Percentiles rank a stretch among this genome's conserved stretches.
Conservation (phyloP, 1,284 basidiomycete species). For the Apiotrichum sp. region DNA sequence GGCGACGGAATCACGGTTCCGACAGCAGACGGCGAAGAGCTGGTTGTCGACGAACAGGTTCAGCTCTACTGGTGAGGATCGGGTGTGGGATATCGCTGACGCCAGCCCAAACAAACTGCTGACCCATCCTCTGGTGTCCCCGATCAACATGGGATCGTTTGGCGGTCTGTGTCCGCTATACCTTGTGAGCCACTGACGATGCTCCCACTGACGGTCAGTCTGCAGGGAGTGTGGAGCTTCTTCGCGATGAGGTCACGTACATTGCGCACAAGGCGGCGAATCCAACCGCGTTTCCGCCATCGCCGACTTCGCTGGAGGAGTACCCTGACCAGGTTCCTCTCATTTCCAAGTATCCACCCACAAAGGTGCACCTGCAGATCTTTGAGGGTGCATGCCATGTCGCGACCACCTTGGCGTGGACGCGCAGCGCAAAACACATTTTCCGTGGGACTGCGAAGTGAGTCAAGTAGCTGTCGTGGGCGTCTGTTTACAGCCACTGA, state of each 20-base stretch:
- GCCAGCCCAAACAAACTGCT: conserved; percentile 49
- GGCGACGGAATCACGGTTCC: conserved; percentile 37
- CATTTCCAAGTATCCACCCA: conserved; percentile 47
- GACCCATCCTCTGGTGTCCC: conserved; percentile 50
- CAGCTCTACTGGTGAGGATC: conserved; percentile 49
- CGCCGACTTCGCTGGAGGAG: conserved; percentile 38
- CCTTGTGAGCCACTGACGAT: conserved; percentile 36
- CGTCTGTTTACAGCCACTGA: not conserved
- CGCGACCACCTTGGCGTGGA: conserved; percentile 45
- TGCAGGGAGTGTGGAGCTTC: conserved; percentile 49
- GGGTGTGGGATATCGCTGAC: not conserved
- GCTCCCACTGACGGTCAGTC: conserved; percentile 20
- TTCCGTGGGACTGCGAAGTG: conserved; percentile 44
- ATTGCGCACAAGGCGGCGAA: conserved; percentile 51
- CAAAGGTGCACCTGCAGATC: conserved; percentile 50
- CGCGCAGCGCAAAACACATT: conserved; percentile 43
- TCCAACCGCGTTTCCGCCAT: conserved; percentile 45
- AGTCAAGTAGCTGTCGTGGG: conserved; percentile 7
- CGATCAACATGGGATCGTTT: conserved; percentile 50
- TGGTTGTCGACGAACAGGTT: conserved; percentile 46
- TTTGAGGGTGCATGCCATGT: conserved; percentile 47
- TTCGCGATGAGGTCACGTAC: conserved; percentile 48
- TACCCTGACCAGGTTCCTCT: conserved; percentile 44
- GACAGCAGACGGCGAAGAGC: conserved; percentile 28
- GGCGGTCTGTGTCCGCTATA: conserved; percentile 52